A percentile compares a stretch with the other conserved stretches of the same genome.
Conservation (phyloP, 345 rosid species). For the Lepidium africanum region DNA sequence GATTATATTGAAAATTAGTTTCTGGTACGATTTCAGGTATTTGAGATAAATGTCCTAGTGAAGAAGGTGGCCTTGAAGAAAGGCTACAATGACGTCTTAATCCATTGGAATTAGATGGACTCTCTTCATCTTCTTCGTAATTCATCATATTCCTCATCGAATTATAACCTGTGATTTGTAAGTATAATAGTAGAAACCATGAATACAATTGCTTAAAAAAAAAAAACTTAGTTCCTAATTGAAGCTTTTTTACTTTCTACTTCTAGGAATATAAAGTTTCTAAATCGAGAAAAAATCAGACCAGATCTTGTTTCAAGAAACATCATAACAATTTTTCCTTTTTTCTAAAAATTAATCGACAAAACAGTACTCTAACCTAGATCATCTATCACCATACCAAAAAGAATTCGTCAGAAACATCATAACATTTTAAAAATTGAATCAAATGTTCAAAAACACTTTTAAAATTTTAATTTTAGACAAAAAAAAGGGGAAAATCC, state of each 20-base stretch:
- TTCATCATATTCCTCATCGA: conserved; percentile 39
- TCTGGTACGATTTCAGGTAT: conserved; percentile 52
- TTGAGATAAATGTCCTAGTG: conserved; percentile 56
- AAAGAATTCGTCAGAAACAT: too few species aligned
- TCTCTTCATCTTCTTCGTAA: conserved; percentile 45
- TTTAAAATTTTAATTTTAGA: background rate
- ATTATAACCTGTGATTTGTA: conserved; percentile 47
- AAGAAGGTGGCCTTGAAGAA: conserved; percentile 56
- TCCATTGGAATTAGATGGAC: conserved; percentile 36
- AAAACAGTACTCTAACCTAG: too few species aligned
- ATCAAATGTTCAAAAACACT: background rate
- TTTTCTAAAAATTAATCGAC: too few species aligned
- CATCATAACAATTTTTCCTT: too few species aligned
- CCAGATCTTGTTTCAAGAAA: conserved; percentile 11
- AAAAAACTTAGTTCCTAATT: too few species aligned
- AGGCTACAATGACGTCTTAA: conserved; percentile 53
- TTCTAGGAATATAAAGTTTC: background rate
- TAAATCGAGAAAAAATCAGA: background rate
- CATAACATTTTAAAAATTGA: background rate
- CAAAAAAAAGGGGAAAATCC: background rate
- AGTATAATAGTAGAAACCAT: conserved; percentile 13
- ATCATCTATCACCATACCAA: too few species aligned
- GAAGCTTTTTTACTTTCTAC: too few species aligned
- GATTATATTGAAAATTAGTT: conserved; percentile 35
- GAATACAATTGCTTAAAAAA: too few species aligned